Evolutionary conservation across 371 early-diverging fungal genomes (phyloP).

Genomic region (Zopfochytrium polystomum): DNA sequence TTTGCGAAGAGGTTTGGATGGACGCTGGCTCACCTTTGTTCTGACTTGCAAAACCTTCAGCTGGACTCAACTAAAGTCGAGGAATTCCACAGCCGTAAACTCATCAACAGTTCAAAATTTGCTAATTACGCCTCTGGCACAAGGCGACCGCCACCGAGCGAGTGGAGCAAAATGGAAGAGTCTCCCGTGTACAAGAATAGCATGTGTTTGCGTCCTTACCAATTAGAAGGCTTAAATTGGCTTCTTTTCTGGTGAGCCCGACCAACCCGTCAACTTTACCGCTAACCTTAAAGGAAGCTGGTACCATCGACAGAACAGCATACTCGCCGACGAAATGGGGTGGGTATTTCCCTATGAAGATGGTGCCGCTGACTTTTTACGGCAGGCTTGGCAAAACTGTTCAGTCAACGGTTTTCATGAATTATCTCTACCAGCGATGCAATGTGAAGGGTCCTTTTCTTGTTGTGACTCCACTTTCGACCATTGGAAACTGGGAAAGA

Average conservation of each 20-base stretch:
- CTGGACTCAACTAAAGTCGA: constrained; percentile 55
- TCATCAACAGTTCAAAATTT: constrained; percentile 44
- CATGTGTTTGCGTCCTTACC: constrained; percentile 78
- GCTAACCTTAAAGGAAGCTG: constrained; percentile 50
- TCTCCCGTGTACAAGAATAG: constrained; percentile 68
- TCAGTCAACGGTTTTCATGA: constrained; percentile 95
- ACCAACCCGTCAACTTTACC: not conserved
- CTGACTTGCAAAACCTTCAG: constrained; percentile 23
- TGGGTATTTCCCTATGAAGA: not conserved
- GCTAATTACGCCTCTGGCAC: constrained; percentile 21
- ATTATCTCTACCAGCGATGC: constrained; percentile 77
- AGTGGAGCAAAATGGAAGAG: constrained; percentile 61
- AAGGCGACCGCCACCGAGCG: constrained; percentile 28
- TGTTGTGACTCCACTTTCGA: constrained; percentile 93
- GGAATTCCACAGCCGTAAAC: constrained; percentile 52
- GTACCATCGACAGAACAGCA: constrained; percentile 92
- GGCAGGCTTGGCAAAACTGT: constrained; percentile 98
- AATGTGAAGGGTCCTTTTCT: constrained; percentile 90
- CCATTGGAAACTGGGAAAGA: constrained; percentile 91
- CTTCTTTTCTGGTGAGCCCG: constrained; percentile 72
- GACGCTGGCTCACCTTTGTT: too few species aligned
- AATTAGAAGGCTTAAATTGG: constrained; percentile 99
- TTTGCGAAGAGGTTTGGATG: constrained; percentile 49
- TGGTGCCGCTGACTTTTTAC: not conserved
- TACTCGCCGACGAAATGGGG: constrained; percentile 75